Base-by-base conservation (phyloP, 768 basidiomycete species). In the Trametes elegans region DNA sequence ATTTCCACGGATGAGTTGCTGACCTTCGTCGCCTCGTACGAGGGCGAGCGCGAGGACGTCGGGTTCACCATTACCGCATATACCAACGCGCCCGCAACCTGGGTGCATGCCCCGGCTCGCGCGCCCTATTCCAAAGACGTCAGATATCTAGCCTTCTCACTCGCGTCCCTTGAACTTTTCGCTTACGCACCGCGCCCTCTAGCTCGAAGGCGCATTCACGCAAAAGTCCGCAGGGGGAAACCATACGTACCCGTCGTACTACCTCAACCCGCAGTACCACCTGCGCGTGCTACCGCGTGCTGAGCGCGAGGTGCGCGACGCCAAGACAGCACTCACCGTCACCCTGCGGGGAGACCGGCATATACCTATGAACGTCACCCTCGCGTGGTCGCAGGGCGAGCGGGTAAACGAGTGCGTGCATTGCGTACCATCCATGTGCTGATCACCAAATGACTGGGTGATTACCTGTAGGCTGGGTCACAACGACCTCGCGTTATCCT, bases 251-350 rank as follows among this genome's bases (percentile, higher is more conserved):
- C 83, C 90, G 0, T 86, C 88, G 0, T 97, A 88, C 69, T 88
- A 96, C 84, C 70, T 81, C 44, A 98, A 98, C 65, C 95, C 95
- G 0, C 93, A 97, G 65, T 98, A 91, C 69, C 78, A 79, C 51
- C 73, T 98, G 13, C 77, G 71, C 7, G 71, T 96, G 18, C 72
- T 77, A 49, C 73, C 80, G 63, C 62, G 58, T 18, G 11, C 51
- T 8, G n/a, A 36, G 4, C 45, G 38, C n/a, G 28, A 13, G 1
- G 34, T 2, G 13, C 46, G 44, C 7, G 56, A 60, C 21, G 14
- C 54, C 23, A 84, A 77, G 62, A 71, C 76, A 7, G 68, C 67
- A 8, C 65, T 81, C 8, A 64, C 73, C 7, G 53, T 88, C 28
- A 74, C 73, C 2, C 64, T 85, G 29, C 79, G 80, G 40, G 82